Percentiles rank a stretch among this genome's conserved stretches.
Evolutionary conservation across 2,329 filamentous ascomycete species (phyloP).

Genomic region (Dothistroma pini): DNA sequence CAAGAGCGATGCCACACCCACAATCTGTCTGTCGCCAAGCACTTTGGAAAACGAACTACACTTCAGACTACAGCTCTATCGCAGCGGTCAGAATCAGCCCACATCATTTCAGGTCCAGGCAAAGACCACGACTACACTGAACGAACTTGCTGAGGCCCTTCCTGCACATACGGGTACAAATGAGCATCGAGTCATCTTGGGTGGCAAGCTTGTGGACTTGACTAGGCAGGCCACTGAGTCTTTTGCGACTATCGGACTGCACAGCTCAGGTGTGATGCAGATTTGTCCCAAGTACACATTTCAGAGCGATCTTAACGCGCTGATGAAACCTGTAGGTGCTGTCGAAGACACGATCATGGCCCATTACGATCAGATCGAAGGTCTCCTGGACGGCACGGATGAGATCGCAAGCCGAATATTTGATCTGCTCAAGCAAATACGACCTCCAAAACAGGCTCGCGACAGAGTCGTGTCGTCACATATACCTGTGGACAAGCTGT

Average conservation of each 20-base stretch:
- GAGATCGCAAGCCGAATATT: conserved; percentile 46
- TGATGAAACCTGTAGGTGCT: conserved; percentile 36
- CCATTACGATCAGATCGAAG: conserved; percentile 81
- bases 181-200: conserved; percentile 25
- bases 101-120: conserved; percentile 18
- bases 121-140: conserved; percentile 14
- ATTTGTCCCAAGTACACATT: conserved; percentile 27
- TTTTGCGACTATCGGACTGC: conserved; percentile 22
- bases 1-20: background rate
- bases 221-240: conserved; percentile 10
- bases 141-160: conserved; percentile 23
- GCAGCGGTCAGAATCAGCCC: conserved; percentile 18
- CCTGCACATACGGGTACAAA: conserved; percentile 24
- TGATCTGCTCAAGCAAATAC: conserved; percentile 48
- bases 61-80: conserved; percentile 24
- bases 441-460: conserved; percentile 40
- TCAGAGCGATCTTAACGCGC: conserved; percentile 24
- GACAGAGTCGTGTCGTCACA: conserved; percentile 54
- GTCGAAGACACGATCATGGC: conserved; percentile 76
- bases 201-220: conserved; percentile 24
- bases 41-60: conserved; percentile 7
- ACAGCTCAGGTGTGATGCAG: conserved; percentile 23
- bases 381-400: conserved; percentile 64
- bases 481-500: conserved; percentile 58
- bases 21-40: background rate